Evolutionary conservation across 2,329 filamentous ascomycete genomes (phyloP).

Genomic region (Ascochyta fabae): DNA sequence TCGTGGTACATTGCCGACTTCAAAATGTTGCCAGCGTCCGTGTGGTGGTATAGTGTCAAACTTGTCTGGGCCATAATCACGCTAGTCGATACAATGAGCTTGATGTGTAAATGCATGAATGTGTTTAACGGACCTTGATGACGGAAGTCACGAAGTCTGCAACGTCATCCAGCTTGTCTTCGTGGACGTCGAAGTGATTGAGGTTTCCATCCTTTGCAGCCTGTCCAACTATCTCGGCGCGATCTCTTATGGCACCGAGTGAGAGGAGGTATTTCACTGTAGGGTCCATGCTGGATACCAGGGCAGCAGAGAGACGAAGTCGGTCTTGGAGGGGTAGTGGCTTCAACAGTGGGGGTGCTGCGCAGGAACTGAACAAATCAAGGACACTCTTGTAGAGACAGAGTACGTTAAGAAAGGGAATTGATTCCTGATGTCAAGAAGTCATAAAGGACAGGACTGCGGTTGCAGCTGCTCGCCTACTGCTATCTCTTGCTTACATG

Average conservation of each 20-base stretch:
- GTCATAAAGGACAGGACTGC: neutral
- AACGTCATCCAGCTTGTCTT: constrained; percentile 77
- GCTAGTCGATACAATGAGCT: constrained; percentile 50
- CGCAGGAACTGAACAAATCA: neutral
- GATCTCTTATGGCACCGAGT: constrained; percentile 35
- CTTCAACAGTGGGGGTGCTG: constrained; percentile 9
- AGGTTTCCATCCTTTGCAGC: constrained; percentile 56
- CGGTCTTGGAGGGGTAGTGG: constrained; percentile 9
- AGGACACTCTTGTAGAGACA: neutral
- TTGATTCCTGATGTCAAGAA: neutral
- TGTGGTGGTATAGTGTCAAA: constrained; percentile 67
- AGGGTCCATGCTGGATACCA: constrained; percentile 23
- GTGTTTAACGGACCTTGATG: constrained; percentile 74
- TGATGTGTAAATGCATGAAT: neutral
- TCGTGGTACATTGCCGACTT: constrained; percentile 74
- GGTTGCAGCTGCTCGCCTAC: neutral
- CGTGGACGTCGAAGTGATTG: constrained; percentile 84
- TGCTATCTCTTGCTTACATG: constrained; percentile 19
- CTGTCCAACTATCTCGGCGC: constrained; percentile 34
- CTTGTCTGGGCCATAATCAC: constrained; percentile 70
- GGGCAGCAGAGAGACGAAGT: neutral
- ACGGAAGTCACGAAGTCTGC: constrained; percentile 84
- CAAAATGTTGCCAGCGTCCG: constrained; percentile 79
- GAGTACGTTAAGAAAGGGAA: neutral
- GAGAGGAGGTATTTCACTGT: constrained; percentile 38